Conservation (phyloP, 2,329 filamentous ascomycete genomes). For the Pseudophaeomoniella oleicola region DNA sequence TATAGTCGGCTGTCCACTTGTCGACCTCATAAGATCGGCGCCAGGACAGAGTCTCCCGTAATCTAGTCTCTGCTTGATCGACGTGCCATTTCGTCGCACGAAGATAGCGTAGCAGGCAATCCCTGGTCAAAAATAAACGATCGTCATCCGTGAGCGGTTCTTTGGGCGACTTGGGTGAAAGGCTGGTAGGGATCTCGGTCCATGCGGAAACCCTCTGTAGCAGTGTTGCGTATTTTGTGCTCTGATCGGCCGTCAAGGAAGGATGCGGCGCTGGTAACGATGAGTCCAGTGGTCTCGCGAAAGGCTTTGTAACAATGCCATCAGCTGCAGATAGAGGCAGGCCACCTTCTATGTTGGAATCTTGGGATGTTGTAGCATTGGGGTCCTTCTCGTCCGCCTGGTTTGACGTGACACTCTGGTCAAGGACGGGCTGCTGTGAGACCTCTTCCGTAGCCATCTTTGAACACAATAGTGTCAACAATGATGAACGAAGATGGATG, state of each 20-base stretch:
- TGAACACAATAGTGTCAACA: no score
- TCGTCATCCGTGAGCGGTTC: slow-evolving; percentile 63
- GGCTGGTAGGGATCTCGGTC: slow-evolving; percentile 52
- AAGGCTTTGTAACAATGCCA: slow-evolving; percentile 38
- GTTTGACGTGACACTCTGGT: background rate
- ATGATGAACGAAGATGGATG: no score
- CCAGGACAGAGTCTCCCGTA: slow-evolving; percentile 73
- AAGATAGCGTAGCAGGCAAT: slow-evolving; percentile 85
- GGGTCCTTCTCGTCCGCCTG: no score
- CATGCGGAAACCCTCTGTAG: slow-evolving; percentile 57
- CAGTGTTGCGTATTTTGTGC: slow-evolving; percentile 66
- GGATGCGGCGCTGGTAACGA: slow-evolving; percentile 43
- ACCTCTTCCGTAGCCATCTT: background rate
- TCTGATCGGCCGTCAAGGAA: slow-evolving; percentile 59
- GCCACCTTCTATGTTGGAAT: no score
- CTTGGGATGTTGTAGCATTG: no score
- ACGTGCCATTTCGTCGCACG: slow-evolving; percentile 85
- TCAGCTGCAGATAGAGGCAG: slow-evolving; percentile 23
- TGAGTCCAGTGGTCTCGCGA: slow-evolving; percentile 41
- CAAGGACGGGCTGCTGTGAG: background rate
- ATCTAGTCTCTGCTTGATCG: slow-evolving; percentile 59
- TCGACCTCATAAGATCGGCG: slow-evolving; percentile 78
- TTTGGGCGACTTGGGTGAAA: slow-evolving; percentile 40
- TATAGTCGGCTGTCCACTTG: slow-evolving; percentile 62
- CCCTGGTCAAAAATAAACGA: slow-evolving; percentile 77